These are phyloP conservation scores for Stromatinia cepivora DNA, from an alignment of 2,329 filamentous ascomycete genomes.

Conservation along the genomic window DNA sequence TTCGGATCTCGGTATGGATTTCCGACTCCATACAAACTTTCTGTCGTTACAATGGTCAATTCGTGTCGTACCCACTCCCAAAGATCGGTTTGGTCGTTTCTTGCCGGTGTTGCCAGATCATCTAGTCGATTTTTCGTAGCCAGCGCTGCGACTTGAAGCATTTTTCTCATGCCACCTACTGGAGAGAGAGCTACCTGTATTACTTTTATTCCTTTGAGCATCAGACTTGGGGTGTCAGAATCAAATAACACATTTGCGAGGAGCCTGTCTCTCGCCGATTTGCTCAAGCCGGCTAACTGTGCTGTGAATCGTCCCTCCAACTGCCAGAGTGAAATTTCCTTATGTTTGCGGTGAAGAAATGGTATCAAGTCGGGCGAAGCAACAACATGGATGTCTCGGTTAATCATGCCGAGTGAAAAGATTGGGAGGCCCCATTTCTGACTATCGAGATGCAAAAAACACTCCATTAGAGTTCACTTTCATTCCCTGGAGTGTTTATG, in stretches of 20 bases:
- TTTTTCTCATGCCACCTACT: background rate
- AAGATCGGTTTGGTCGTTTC: background rate
- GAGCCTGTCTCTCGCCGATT: background rate
- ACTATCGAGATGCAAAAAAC: background rate
- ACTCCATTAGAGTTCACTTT: background rate
- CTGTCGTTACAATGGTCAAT: conserved; percentile 11
- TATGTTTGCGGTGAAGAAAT: conserved; percentile 13
- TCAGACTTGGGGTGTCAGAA: background rate
- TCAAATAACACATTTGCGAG: background rate
- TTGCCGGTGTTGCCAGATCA: background rate
- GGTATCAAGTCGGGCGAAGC: background rate
- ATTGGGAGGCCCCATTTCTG: conserved; percentile 13
- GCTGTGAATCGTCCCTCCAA: conserved; percentile 14
- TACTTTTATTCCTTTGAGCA: conserved; percentile 11
- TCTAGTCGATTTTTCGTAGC: conserved; percentile 2
- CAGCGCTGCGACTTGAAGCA: conserved; percentile 10
- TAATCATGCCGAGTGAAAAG: conserved; percentile 4
- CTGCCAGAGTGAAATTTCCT: conserved; percentile 13
- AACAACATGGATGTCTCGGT: background rate
- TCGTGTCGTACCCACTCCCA: conserved; percentile 17
- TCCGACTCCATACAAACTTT: conserved; percentile 16
- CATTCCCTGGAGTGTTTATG: too few species aligned
- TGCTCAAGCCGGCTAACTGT: background rate
- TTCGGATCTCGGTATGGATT: conserved; percentile 19
- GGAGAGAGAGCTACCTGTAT: conserved; percentile 11